phyloP scores from a whole-genome alignment of 441 rosid genomes.

The Hypseocharis bilobata region DNA sequence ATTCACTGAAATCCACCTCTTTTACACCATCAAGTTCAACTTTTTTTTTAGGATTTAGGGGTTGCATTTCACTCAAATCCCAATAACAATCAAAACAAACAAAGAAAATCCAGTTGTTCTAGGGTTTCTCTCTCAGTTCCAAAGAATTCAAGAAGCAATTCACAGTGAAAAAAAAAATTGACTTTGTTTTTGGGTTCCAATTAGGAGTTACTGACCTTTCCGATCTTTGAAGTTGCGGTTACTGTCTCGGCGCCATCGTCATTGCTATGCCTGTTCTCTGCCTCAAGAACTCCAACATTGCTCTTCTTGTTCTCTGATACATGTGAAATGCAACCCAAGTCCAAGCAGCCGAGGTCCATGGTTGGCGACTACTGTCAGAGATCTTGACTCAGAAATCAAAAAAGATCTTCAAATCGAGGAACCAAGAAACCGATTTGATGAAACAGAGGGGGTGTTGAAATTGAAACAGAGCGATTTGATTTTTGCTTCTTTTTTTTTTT shows the following conservation, averaged over 20 bases:
- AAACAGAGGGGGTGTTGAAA: neutral
- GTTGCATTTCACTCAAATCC: neutral
- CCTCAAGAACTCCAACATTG: slow-evolving; percentile 12
- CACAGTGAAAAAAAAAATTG: too few relatives aligned
- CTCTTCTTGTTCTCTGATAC: slow-evolving; percentile 22
- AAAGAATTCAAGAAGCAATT: neutral
- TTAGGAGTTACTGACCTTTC: slow-evolving; percentile 3
- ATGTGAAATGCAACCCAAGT: slow-evolving; percentile 46
- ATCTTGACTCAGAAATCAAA: slow-evolving; percentile 10
- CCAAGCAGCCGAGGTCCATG: slow-evolving; percentile 75
- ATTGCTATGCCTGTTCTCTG: slow-evolving; percentile 20
- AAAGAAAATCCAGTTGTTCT: neutral
- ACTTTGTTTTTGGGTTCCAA: neutral
- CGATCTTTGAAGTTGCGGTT: slow-evolving; percentile 4
- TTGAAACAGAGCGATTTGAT: neutral
- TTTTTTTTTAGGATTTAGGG: too few relatives aligned
- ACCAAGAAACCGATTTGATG: neutral
- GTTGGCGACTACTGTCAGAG: slow-evolving; percentile 9
- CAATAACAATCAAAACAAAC: neutral
- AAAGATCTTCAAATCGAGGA: neutral
- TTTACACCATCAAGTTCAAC: neutral
- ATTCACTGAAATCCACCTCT: neutral
- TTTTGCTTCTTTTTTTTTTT: neutral
- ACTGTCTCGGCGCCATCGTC: slow-evolving; percentile 19
- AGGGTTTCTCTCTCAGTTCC: neutral